phyloP scores from a whole-genome alignment of 2,329 filamentous ascomycete species.

The Knoxdaviesia proteae region DNA sequence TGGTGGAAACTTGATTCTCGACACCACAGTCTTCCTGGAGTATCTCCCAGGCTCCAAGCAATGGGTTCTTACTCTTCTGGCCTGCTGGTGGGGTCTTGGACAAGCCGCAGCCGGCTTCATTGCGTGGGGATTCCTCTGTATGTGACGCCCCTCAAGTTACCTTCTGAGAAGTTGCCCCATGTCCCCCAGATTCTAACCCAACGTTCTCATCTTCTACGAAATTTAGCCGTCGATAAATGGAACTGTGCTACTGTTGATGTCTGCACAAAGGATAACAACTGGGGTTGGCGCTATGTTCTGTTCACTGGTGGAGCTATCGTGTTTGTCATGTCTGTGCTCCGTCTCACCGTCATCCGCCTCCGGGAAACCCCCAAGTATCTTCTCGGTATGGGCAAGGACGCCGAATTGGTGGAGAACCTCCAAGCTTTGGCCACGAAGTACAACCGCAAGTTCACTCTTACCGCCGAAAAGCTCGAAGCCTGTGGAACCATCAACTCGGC shows the following conservation, averaged over 20 bases:
- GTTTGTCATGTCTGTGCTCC: conserved; percentile 20
- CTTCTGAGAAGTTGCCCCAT: background rate
- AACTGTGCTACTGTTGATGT: conserved; percentile 16
- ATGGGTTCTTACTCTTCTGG: conserved; percentile 24
- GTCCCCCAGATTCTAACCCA: no score
- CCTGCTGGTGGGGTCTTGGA: conserved; percentile 29
- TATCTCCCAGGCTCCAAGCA: conserved; percentile 25
- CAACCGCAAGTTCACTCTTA: conserved; percentile 14
- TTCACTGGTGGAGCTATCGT: conserved; percentile 22
- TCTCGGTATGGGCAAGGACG: conserved; percentile 20
- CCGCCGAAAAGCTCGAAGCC: conserved; percentile 15
- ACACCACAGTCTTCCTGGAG: conserved; percentile 30
- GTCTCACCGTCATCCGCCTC: conserved; percentile 24
- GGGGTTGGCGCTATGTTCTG: conserved; percentile 28
- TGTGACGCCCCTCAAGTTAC: conserved; percentile 7
- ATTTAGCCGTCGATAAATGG: conserved; percentile 14
- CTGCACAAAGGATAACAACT: conserved; percentile 20
- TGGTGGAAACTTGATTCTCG: conserved; percentile 28
- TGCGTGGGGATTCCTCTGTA: conserved; percentile 21
- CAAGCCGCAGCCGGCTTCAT: conserved; percentile 24
- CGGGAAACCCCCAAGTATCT: conserved; percentile 25
- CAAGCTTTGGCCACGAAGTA: conserved; percentile 22
- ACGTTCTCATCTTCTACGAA: no score
- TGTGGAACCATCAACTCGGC: conserved; percentile 20
- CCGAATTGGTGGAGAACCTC: conserved; percentile 24